Percentiles rank a stretch among this genome's conserved stretches.
phyloP scores from a whole-genome alignment of 2,329 filamentous ascomycete genomes.

The Anisogramma anomala region DNA sequence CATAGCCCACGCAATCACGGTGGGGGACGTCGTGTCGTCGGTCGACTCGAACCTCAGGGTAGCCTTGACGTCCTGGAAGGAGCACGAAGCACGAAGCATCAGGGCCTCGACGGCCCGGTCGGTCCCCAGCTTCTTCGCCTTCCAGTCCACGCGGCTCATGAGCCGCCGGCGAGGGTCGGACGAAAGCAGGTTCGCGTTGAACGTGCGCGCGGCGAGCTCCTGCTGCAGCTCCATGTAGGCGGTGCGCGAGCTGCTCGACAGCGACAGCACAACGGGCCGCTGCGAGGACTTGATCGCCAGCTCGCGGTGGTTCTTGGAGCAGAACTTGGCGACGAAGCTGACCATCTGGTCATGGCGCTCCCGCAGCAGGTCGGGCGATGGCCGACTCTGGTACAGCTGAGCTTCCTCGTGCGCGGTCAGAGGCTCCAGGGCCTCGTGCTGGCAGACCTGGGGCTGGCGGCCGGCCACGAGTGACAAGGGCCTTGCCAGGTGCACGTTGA shows the following conservation, averaged over 20 bases:
- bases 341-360: slow-evolving; percentile 33
- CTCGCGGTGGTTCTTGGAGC: slow-evolving; percentile 32
- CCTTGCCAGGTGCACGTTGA: slow-evolving; percentile 30
- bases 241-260: slow-evolving; percentile 11
- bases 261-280: slow-evolving; percentile 20
- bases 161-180: slow-evolving; percentile 10
- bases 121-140: slow-evolving; percentile 1
- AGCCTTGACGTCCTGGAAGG: slow-evolving; percentile 5
- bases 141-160: slow-evolving; percentile 11
- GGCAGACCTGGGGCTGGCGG: slow-evolving; percentile 26
- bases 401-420: slow-evolving; percentile 25
- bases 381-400: slow-evolving; percentile 22
- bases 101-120: slow-evolving; percentile 12
- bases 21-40: background rate
- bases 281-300: slow-evolving; percentile 16
- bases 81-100: slow-evolving; percentile 7
- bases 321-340: slow-evolving; percentile 46
- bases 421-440: slow-evolving; percentile 21
- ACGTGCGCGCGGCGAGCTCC: slow-evolving; percentile 11
- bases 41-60: background rate
- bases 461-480: slow-evolving; percentile 22
- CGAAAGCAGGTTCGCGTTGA: slow-evolving; percentile 11
- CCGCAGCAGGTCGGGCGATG: slow-evolving; percentile 23
- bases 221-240: slow-evolving; percentile 8
- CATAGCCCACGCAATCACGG: background rate